phyloP scores from a whole-genome alignment of 1,284 basidiomycete species.

The Ustilago curta region DNA sequence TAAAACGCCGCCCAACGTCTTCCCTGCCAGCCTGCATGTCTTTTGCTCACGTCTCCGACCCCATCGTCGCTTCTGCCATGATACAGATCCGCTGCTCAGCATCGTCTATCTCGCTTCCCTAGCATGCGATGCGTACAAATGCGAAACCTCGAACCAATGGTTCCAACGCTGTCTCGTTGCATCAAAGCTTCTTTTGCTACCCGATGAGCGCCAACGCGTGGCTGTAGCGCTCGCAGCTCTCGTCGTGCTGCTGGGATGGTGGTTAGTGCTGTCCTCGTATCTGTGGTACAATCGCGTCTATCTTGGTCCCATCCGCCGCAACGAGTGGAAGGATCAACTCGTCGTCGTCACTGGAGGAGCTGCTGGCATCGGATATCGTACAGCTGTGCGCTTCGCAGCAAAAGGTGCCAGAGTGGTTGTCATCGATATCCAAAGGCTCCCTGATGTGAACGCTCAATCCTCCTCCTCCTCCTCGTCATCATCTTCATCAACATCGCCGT shows the following conservation, averaged over 20 bases:
- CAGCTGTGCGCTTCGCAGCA: slow-evolving; percentile 84
- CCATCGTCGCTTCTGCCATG: not conserved
- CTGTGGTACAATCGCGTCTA: slow-evolving; percentile 40
- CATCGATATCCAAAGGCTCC: slow-evolving; percentile 74
- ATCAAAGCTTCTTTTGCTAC: not conserved
- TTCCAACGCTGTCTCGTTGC: slow-evolving; percentile 3
- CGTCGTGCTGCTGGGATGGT: slow-evolving; percentile 23
- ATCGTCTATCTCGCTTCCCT: slow-evolving; percentile 17
- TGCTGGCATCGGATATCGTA: slow-evolving; percentile 85
- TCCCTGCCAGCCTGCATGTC: not conserved
- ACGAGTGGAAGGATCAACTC: slow-evolving; percentile 44
- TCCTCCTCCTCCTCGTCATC: not conserved
- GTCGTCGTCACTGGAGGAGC: slow-evolving; percentile 73
- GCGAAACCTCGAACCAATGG: slow-evolving; percentile 10
- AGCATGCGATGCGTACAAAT: slow-evolving; percentile 13
- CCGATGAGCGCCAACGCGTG: not conserved
- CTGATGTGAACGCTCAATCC: not conserved
- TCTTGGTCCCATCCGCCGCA: slow-evolving; percentile 18
- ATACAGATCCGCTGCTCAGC: slow-evolving; percentile 34
- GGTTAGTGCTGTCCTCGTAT: slow-evolving; percentile 23
- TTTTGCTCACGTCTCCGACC: not conserved
- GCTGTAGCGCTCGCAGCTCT: slow-evolving; percentile 8
- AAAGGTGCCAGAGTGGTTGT: slow-evolving; percentile 85
- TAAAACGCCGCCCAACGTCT: not conserved
- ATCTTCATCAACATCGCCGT: not conserved